Conservation (phyloP, 1,139 yeast genomes). For the Saccharomyces hybrid region DNA sequence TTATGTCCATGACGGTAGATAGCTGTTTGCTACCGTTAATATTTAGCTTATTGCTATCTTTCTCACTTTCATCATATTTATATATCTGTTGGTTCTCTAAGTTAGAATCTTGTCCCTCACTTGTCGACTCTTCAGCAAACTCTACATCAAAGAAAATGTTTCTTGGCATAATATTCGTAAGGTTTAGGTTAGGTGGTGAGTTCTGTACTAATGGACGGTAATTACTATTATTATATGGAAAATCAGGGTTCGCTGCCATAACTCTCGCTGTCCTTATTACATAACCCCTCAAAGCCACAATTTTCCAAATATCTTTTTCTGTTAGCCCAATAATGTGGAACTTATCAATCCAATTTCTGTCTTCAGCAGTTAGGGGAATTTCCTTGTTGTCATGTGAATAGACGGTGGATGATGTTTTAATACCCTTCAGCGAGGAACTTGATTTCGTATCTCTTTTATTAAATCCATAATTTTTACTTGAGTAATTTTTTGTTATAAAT, state of each 20-base stretch:
- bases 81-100: neutral
- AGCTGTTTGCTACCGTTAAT: neutral
- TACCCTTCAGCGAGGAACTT: neutral
- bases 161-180: conserved; percentile 43
- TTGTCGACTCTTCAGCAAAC: conserved; percentile 10
- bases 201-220: neutral
- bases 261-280: conserved; percentile 48
- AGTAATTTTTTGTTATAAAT: conserved; percentile 33
- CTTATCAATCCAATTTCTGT: conserved; percentile 66
- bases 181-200: conserved; percentile 3
- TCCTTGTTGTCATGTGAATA: conserved; percentile 36
- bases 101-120: neutral
- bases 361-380: conserved; percentile 45
- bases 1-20: conserved; percentile 19
- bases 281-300: conserved; percentile 61
- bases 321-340: conserved; percentile 63
- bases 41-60: neutral
- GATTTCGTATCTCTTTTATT: conserved; percentile 24
- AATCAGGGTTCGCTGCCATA: conserved; percentile 8
- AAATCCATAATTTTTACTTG: conserved; percentile 26
- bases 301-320: conserved; percentile 76
- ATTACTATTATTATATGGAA: conserved; percentile 10
- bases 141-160: conserved; percentile 60
- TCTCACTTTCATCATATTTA: conserved; percentile 2
- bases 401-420: conserved; percentile 14